A percentile compares a stretch with the other conserved stretches of the same genome.
Evolutionary conservation across 371 early-diverging fungal genomes (phyloP).

Genomic region (Amoeboaphelidium protococcarum): DNA sequence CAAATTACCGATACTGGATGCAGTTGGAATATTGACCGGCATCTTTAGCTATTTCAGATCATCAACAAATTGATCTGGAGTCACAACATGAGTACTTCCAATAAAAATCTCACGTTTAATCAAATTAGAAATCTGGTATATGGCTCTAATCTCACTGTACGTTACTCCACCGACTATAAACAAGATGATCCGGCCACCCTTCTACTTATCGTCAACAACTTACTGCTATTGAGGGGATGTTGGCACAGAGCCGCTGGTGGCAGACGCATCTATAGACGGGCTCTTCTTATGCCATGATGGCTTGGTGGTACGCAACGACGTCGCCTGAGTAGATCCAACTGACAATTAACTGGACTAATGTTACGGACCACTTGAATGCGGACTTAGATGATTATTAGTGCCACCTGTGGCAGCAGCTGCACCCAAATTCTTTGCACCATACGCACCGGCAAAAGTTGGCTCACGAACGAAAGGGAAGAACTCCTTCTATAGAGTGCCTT

Average conservation of each 20-base stretch:
- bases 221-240: slow-evolving; percentile 9
- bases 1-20: no score
- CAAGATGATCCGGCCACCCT: slow-evolving; percentile 23
- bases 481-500: not conserved
- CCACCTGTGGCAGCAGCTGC: not conserved
- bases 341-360: no score
- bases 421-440: not conserved
- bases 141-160: slow-evolving; percentile 59
- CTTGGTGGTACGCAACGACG: slow-evolving; percentile 16
- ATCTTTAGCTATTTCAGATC: not conserved
- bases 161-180: slow-evolving; percentile 82
- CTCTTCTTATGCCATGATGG: slow-evolving; percentile 26
- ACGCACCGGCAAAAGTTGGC: not conserved
- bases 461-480: slow-evolving; percentile 1
- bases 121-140: slow-evolving; percentile 45
- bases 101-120: slow-evolving; percentile 48
- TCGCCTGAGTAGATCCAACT: slow-evolving; percentile 1
- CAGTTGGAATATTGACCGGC: not conserved
- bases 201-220: slow-evolving; percentile 9
- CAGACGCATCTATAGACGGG: slow-evolving; percentile 1
- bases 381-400: no score
- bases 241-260: slow-evolving; percentile 5
- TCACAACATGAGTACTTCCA: slow-evolving; percentile 15
- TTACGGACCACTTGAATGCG: no score
- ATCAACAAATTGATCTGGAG: not conserved